Percentiles rank a stretch among this genome's conserved stretches.
Conservation (phyloP, 208 protist genomes). For the Trypanosomatidae sp. region DNA sequence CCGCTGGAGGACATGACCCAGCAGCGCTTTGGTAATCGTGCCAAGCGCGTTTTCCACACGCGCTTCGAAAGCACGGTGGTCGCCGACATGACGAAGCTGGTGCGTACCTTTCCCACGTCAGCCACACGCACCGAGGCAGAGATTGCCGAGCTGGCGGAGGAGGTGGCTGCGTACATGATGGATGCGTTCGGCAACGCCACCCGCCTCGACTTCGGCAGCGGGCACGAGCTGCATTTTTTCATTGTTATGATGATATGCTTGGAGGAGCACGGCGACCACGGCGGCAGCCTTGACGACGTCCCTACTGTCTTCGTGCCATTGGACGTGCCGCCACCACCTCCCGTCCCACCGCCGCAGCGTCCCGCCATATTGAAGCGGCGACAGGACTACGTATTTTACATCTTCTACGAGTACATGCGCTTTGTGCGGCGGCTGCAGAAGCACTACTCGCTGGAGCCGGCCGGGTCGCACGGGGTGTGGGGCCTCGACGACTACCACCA, state of each 20-base stretch:
- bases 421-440: constrained; percentile 90
- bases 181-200: constrained; percentile 95
- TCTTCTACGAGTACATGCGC: constrained; percentile 93
- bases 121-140: constrained; percentile 17
- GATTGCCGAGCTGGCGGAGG: constrained; percentile 39
- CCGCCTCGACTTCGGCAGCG: constrained; percentile 99
- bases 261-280: constrained; percentile 65
- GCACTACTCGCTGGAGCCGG: constrained; percentile 95
- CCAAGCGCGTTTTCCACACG: constrained; percentile 73
- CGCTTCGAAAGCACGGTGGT: constrained; percentile 45
- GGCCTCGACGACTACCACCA: constrained; percentile 99
- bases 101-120: constrained; percentile 39
- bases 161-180: constrained; percentile 91
- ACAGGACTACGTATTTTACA: constrained; percentile 74
- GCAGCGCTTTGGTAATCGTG: constrained; percentile 90
- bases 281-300: constrained; percentile 37
- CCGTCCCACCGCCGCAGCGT: constrained; percentile 26
- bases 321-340: constrained; percentile 33
- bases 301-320: constrained; percentile 33
- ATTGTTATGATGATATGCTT: constrained; percentile 93
- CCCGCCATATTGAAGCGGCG: constrained; percentile 45
- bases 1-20: constrained; percentile 74
- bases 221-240: constrained; percentile 99
- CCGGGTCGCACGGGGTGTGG: constrained; percentile 98
- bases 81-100: constrained; percentile 52